phyloP scores from a whole-genome alignment of 306 rosid species.

The Prunus dulcis region DNA sequence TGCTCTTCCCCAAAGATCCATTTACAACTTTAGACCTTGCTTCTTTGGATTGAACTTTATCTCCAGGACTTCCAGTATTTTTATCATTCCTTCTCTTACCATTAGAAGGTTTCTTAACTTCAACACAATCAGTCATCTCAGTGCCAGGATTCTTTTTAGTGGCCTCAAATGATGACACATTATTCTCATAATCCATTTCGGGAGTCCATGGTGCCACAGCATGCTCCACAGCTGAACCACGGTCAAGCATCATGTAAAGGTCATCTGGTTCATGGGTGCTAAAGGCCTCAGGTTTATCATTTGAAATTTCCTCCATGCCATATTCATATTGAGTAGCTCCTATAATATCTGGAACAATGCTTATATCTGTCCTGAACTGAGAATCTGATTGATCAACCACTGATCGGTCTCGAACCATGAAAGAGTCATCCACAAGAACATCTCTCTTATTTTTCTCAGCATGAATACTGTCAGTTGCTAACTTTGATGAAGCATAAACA shows the following conservation, averaged over 20 bases:
- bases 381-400: slow-evolving; percentile 50
- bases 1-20: slow-evolving; percentile 58
- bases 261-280: slow-evolving; percentile 73
- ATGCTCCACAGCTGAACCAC: slow-evolving; percentile 57
- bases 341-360: slow-evolving; percentile 58
- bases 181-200: slow-evolving; percentile 77
- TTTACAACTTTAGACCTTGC: slow-evolving; percentile 53
- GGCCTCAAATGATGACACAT: slow-evolving; percentile 36
- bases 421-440: slow-evolving; percentile 72
- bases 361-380: slow-evolving; percentile 50
- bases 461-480: slow-evolving; percentile 23
- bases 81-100: slow-evolving; percentile 28
- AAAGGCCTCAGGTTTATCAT: slow-evolving; percentile 39
- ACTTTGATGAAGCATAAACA: slow-evolving; percentile 38
- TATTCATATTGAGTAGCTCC: slow-evolving; percentile 50
- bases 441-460: slow-evolving; percentile 55
- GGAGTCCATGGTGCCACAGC: slow-evolving; percentile 61
- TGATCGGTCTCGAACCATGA: slow-evolving; percentile 73
- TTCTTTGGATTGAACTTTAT: slow-evolving; percentile 55
- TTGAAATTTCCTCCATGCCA: slow-evolving; percentile 36
- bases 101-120: slow-evolving; percentile 32
- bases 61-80: slow-evolving; percentile 37
- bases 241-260: slow-evolving; percentile 91
- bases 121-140: slow-evolving; percentile 26
- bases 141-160: slow-evolving; percentile 34